Base-by-base conservation (phyloP, 2,329 filamentous ascomycete genomes). In the Aspergillus brasiliensis region DNA sequence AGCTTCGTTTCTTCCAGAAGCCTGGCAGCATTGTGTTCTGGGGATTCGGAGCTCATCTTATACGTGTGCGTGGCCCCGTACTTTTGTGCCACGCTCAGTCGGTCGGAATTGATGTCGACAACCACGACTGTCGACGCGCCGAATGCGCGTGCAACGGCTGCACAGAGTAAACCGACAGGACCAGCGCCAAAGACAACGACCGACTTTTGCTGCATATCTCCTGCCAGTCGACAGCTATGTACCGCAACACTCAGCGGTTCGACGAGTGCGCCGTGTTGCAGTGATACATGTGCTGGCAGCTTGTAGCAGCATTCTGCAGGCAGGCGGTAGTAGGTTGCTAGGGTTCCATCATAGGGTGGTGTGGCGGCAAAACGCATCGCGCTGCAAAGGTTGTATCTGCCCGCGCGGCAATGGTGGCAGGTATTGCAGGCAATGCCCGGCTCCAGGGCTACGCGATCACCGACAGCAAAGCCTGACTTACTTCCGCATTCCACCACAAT, bases 251-350 rank as follows among this genome's bases (percentile, higher is more conserved):
- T 88, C 37, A 95, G 84, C 8, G 91, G 91, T 83, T 97, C 93
- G 66, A 97, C 86, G 66, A 97, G 79, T 2, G 93, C 92, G 56
- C 92, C 93, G 77, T 97, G 91, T 72, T 93, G 89, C 53, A 94
- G 80, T 84, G 7, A 68, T 15, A 68, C 58, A n/a, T 67, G 64
- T 2, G 47, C 7, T 2, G 92, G 91, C 13, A 97, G 84, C 80
- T 90, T 91, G 78, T 92, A 95, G 83, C 91, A 96, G 75, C 94
- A 96, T 75, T 97, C 92, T 66, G 88, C 84, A 1, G 92, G 91
- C 1, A 92, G 82, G 13, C 81, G 72, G 82, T 93, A 97, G 81
- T 92, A 94, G 54, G 90, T 90, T 0, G 91, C 88, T 53, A 97
- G 81, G 0, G 93, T 97, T 51, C 92, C 92, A 75, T 96, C 88